Conservation (phyloP, 306 rosid species). For the Begonia masoniana region DNA sequence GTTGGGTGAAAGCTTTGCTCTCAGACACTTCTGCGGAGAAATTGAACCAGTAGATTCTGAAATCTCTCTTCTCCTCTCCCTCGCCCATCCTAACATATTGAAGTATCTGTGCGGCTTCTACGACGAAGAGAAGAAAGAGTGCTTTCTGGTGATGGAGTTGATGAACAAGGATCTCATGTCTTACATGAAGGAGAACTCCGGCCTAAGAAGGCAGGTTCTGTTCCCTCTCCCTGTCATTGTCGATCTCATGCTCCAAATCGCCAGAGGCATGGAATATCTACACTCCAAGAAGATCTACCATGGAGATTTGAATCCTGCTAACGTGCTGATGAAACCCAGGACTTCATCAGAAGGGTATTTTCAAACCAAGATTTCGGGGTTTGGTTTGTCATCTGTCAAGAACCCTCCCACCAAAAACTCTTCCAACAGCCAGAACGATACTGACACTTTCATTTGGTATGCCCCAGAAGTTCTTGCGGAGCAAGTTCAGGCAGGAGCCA, state of each 20-base stretch:
- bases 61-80: constrained; percentile 38
- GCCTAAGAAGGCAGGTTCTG: constrained; percentile 59
- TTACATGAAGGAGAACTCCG: constrained; percentile 62
- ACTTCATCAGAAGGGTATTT: constrained; percentile 58
- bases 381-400: constrained; percentile 31
- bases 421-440: constrained; percentile 13
- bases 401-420: constrained; percentile 16
- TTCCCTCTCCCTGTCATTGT: constrained; percentile 60
- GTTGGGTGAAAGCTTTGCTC: constrained; percentile 72
- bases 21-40: constrained; percentile 54
- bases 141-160: constrained; percentile 62
- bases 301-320: constrained; percentile 67
- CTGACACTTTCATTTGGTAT: constrained; percentile 52
- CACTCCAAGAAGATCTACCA: constrained; percentile 61
- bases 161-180: constrained; percentile 54
- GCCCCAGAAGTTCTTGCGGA: constrained; percentile 76
- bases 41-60: constrained; percentile 26
- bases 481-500: constrained; percentile 29
- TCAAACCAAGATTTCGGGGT: constrained; percentile 69
- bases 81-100: constrained; percentile 66
- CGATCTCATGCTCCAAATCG: constrained; percentile 94
- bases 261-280: constrained; percentile 76
- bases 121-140: constrained; percentile 62
- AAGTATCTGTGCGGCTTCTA: constrained; percentile 61
- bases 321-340: constrained; percentile 43